Conservation (phyloP, 2,329 filamentous ascomycete genomes). For the Hypoxylon rubiginosum region DNA sequence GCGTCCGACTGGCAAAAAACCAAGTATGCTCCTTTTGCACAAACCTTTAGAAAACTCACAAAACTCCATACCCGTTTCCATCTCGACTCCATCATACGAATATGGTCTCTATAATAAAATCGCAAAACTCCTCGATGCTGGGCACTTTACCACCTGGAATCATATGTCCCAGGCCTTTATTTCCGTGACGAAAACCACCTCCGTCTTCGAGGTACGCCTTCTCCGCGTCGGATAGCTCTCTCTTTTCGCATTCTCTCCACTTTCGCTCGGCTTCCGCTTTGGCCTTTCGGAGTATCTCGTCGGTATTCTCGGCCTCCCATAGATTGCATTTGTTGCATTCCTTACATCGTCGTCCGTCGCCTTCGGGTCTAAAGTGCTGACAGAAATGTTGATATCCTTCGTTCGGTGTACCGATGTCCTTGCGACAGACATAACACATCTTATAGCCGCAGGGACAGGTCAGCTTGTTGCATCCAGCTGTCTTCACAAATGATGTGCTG, state of each 20-base stretch:
- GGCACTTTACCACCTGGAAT: constrained; percentile 43
- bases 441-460: constrained; percentile 96
- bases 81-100: constrained; percentile 44
- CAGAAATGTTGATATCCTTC: constrained; percentile 96
- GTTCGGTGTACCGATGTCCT: constrained; percentile 70
- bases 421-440: constrained; percentile 98
- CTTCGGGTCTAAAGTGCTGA: constrained; percentile 89
- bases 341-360: constrained; percentile 76
- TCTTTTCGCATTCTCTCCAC: constrained; percentile 76
- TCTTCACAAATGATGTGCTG: constrained; percentile 92
- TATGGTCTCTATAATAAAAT: constrained; percentile 50
- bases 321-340: constrained; percentile 87
- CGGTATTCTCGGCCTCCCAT: constrained; percentile 81
- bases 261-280: constrained; percentile 78
- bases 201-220: constrained; percentile 69
- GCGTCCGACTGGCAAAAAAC: constrained; percentile 1
- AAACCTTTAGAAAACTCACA: constrained; percentile 8
- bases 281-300: constrained; percentile 75
- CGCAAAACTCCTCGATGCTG: constrained; percentile 50
- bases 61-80: constrained; percentile 16
- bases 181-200: constrained; percentile 42
- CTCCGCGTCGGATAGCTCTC: constrained; percentile 67
- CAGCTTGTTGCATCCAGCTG: constrained; percentile 94
- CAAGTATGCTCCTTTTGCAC: constrained; percentile 27
- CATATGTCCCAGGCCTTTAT: constrained; percentile 34